Evolutionary conservation across 2,329 filamentous ascomycete genomes (phyloP), one percentile per base, ranked within the genome.

Genomic region (Aspergillus neoniger): DNA sequence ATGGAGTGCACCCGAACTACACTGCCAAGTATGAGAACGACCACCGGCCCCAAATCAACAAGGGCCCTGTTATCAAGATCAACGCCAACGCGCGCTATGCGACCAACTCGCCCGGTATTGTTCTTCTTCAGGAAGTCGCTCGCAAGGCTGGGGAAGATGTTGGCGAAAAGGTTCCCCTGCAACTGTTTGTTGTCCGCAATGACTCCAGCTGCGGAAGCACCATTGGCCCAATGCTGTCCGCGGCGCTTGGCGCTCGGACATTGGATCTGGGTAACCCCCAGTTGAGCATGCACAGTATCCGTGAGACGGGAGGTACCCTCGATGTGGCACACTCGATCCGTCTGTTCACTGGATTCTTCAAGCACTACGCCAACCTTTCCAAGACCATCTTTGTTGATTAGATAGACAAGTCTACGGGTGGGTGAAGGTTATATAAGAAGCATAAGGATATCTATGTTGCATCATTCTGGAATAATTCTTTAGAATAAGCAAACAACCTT

Each of bases 51-150:
- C 89, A 93, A 77, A 96, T 99, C 85, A 99, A 99, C 84, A 91
- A 92, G 76, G 95, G 95, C 55, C 91, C 91, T 4, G 94, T 98
- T 49, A 92, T 99, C 82, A 99, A 99, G 81, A 85, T 99, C 82
- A 99, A 99, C 74, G 95, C 95, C 64, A 99, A 98, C 77, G 92
- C 95, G 68, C 89, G 93, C 64, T 99, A 99, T 79, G 92, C 94
- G 30, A 99, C 95, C 57, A 98, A 97, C 81, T 91, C 92, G 0
- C 95, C 95, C 1, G 95, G 95, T 38, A 96, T 98, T 67, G 94
- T 96, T 7, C 82, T 99, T 36, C 77, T 99, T 10, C 91, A 97
- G 77, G 93, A 98, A 80, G 88, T 90, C 44, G 95, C 95, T 2
- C 81, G 83, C 32, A 87, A 86, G 70, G 79, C 81, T 9, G 79